Conservation (phyloP, 2,329 filamentous ascomycete species). For the Pezicula rhizophila region DNA sequence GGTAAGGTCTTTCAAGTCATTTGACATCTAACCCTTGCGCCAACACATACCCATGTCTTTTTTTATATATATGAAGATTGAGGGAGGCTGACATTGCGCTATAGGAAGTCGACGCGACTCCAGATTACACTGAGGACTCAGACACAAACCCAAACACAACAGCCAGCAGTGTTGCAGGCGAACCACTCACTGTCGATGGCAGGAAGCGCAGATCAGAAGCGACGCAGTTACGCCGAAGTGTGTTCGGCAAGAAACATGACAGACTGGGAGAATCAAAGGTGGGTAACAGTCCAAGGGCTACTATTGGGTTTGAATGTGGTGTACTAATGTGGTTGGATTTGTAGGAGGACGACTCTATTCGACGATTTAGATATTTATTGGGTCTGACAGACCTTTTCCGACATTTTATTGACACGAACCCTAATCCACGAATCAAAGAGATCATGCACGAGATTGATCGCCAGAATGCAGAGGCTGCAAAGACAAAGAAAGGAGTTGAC, state of each 20-base stretch:
- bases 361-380: constrained; percentile 88
- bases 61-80: background rate
- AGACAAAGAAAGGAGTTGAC: constrained; percentile 64
- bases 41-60: background rate
- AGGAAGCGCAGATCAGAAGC: constrained; percentile 82
- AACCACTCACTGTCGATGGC: constrained; percentile 61
- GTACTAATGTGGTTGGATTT: constrained; percentile 2
- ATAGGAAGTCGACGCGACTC: constrained; percentile 57
- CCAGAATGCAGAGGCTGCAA: constrained; percentile 72
- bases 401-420: constrained; percentile 97
- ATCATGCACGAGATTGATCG: constrained; percentile 93
- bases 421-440: constrained; percentile 88
- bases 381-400: constrained; percentile 95
- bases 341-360: constrained; percentile 89
- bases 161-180: constrained; percentile 81
- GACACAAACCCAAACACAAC: constrained; percentile 64
- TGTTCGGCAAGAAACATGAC: constrained; percentile 93
- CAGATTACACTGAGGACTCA: constrained; percentile 61
- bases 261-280: constrained; percentile 89
- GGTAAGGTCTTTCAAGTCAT: constrained; percentile 17
- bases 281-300: constrained; percentile 9
- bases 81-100: constrained; percentile 19
- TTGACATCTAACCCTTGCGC: background rate
- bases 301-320: background rate
- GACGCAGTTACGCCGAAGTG: constrained; percentile 82